These are phyloP conservation scores for Myriangium duriaei DNA, from an alignment of 2,329 filamentous ascomycete genomes.

Conservation along the genomic window DNA sequence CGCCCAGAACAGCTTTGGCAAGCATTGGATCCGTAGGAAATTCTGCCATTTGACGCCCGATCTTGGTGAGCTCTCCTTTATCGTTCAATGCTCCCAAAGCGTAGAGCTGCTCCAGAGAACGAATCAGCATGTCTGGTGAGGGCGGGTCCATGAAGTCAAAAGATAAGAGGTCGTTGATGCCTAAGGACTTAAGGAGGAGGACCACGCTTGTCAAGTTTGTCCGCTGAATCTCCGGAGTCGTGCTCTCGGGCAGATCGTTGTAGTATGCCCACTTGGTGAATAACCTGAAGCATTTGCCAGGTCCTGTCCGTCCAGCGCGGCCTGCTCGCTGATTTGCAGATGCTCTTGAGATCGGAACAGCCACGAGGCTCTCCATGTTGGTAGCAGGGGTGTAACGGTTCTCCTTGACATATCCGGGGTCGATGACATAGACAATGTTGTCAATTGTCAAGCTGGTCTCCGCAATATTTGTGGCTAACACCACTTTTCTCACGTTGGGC, in stretches of 20 bases:
- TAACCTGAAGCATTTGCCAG: conserved; percentile 83
- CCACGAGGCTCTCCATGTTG: conserved; percentile 83
- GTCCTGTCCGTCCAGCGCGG: conserved; percentile 80
- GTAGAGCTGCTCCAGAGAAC: conserved; percentile 80
- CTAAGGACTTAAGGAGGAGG: conserved; percentile 73
- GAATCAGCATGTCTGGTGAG: conserved; percentile 76
- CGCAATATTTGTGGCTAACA: conserved; percentile 91
- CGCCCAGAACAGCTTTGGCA: conserved; percentile 75
- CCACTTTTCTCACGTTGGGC: conserved; percentile 72
- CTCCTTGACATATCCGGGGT: conserved; percentile 90
- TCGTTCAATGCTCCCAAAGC: conserved; percentile 82
- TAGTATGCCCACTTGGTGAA: conserved; percentile 82
- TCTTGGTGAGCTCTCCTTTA: conserved; percentile 74
- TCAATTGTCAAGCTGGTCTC: conserved; percentile 94
- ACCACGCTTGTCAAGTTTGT: conserved; percentile 79
- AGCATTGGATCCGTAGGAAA: conserved; percentile 89
- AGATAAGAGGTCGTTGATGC: conserved; percentile 81
- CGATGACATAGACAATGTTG: conserved; percentile 90
- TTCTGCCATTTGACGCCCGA: conserved; percentile 89
- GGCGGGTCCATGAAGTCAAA: conserved; percentile 97
- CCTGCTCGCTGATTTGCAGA: conserved; percentile 89
- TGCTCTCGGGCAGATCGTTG: conserved; percentile 87
- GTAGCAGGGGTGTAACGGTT: conserved; percentile 85
- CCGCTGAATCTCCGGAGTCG: conserved; percentile 84
- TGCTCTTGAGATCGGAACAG: conserved; percentile 81